Evolutionary conservation across 306 rosid genomes (phyloP).

Genomic region (Castanopsis chinensis): DNA sequence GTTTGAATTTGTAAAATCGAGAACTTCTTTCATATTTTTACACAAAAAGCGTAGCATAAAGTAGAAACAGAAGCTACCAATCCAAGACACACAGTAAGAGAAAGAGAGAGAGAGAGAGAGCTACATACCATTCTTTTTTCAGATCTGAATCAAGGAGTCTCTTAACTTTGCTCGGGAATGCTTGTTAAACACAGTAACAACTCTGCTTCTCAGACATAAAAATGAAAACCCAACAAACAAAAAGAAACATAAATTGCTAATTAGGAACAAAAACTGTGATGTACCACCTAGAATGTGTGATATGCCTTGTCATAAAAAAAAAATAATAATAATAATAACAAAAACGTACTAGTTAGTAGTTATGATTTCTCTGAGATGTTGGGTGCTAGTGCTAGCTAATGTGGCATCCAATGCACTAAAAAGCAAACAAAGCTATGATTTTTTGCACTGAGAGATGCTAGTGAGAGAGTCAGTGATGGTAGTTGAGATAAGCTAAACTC

Average conservation of each 20-base stretch:
- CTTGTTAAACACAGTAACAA: not conserved
- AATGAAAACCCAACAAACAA: not conserved
- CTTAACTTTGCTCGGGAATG: conserved; percentile 2
- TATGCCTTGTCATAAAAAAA: not conserved
- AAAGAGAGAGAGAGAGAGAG: not conserved
- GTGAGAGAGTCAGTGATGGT: conserved; percentile 9
- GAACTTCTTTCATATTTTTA: conserved; percentile 6
- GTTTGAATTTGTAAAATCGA: conserved; percentile 26
- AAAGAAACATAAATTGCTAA: not conserved
- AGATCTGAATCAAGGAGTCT: conserved; percentile 54
- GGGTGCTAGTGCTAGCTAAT: not conserved
- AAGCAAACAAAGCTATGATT: not conserved
- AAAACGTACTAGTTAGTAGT: conserved; percentile 11
- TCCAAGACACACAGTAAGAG: not conserved
- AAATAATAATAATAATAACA: no score
- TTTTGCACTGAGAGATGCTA: not conserved
- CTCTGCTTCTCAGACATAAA: conserved; percentile 5
- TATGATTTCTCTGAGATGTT: not conserved
- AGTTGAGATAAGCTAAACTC: not conserved
- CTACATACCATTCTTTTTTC: conserved; percentile 25
- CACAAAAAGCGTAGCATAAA: not conserved
- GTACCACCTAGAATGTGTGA: not conserved
- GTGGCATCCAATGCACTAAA: conserved; percentile 21
- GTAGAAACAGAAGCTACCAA: conserved; percentile 11
- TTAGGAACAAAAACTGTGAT: not conserved